Evolutionary conservation across 2,329 filamentous ascomycete genomes (phyloP).

Genomic region (Penicillium sp.): DNA sequence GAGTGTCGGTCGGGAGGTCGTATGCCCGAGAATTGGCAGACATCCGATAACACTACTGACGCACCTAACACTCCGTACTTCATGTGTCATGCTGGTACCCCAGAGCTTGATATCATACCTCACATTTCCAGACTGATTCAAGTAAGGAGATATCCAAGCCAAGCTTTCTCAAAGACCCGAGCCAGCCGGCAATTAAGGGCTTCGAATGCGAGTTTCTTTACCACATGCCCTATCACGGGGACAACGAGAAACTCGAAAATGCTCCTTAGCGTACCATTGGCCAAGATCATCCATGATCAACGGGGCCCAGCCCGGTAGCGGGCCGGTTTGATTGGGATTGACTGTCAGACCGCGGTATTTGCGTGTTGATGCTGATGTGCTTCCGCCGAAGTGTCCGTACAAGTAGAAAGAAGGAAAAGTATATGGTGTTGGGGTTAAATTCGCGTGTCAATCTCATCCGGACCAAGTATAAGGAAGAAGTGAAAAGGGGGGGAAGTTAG

Average conservation of each 20-base stretch:
- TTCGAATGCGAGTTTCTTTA: background rate
- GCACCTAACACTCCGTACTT: too few relatives aligned
- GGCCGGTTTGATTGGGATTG: constrained; percentile 23
- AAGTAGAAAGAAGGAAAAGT: too few relatives aligned
- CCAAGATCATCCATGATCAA: constrained; percentile 17
- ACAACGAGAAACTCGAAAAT: background rate
- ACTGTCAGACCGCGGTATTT: background rate
- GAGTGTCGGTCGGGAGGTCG: too few relatives aligned
- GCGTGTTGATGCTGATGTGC: background rate
- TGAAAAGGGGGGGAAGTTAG: background rate
- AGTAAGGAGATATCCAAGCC: background rate
- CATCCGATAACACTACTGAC: too few relatives aligned
- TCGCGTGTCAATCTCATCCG: too few relatives aligned
- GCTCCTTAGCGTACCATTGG: constrained; percentile 8
- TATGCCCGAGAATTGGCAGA: too few relatives aligned
- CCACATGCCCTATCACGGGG: background rate
- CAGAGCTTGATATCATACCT: too few relatives aligned
- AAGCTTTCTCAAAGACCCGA: constrained; percentile 12
- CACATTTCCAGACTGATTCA: too few relatives aligned
- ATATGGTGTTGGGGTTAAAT: too few relatives aligned
- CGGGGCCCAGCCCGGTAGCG: constrained; percentile 14
- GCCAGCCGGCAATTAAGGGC: background rate
- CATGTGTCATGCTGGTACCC: too few relatives aligned
- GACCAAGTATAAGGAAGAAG: too few relatives aligned
- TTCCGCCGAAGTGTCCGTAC: background rate